Evolutionary conservation across 2,329 filamentous ascomycete genomes (phyloP), one percentile per base, ranked within the genome.

Genomic region (Fusarium devonianum): DNA sequence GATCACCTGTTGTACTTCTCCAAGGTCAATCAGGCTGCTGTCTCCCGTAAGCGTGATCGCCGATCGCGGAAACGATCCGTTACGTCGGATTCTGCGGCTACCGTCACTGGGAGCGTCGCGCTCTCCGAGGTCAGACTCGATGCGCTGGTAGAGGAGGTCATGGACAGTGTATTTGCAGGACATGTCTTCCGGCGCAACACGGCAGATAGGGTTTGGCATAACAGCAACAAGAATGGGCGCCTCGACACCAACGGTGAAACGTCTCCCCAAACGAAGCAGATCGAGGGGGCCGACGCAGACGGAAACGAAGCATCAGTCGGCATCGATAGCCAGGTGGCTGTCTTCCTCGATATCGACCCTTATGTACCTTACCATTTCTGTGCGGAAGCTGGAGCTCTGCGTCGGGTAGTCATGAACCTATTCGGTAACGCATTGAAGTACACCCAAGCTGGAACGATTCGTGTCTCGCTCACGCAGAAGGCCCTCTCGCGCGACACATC

Each of bases 381-480:
- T 16, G 77, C 78, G 1, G 79, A 85, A 38, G 75, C 80, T 0
- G 83, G 84, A 5, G 74, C 74, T 2, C 53, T 75, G 3, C 65
- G 74, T 14, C 76, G 82, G 2, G 78, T 87, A 19, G 71, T 86
- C 21, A 84, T 86, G 80, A 86, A 86, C 38, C 58, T 87, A 0
- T 79, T 86, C 32, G 81, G 82, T 14, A 87, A 87, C 58, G 74
- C 84, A 1, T 72, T 87, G 59, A 87, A 86, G 60, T 86, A 84
- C 55, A 87, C 83, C 0, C 52, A 42, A 1, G 45, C 50, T 1
- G 73, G 73, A 7, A 65, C 60, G 5, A 68, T 75, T 39, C 58
- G 59, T 5, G 61, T 73, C 2, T 50, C 49, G 2, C 56, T 73
- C 2, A 57, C 48, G 4, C 70, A 67, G 16, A 43, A 45, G 9